phyloP scores from a whole-genome alignment of 2,329 filamentous ascomycete genomes.

The Pestalotiopsis fici region DNA sequence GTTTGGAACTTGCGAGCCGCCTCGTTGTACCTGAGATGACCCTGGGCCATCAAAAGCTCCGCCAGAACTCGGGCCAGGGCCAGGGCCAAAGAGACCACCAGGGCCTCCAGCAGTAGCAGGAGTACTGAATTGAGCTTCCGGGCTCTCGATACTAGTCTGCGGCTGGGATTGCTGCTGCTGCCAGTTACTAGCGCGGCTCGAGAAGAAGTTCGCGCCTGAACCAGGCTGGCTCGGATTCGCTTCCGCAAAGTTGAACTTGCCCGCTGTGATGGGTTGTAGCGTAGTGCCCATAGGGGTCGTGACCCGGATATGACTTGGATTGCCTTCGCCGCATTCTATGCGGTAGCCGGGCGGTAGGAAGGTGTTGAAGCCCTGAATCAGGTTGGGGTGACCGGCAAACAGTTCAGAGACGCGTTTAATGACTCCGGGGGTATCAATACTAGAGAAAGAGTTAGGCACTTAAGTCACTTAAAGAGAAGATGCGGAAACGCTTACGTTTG shows the following conservation, averaged over 20 bases:
- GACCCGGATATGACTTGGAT: slow-evolving; percentile 92
- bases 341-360: slow-evolving; percentile 94
- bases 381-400: slow-evolving; percentile 91
- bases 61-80: slow-evolving; percentile 29
- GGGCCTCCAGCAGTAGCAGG: slow-evolving; percentile 52
- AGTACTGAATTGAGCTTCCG: slow-evolving; percentile 62
- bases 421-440: slow-evolving; percentile 95
- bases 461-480: background rate
- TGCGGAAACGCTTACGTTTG: slow-evolving; percentile 68
- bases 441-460: slow-evolving; percentile 37
- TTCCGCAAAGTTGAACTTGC: slow-evolving; percentile 46
- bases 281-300: slow-evolving; percentile 98
- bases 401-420: slow-evolving; percentile 95
- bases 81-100: slow-evolving; percentile 46
- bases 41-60: slow-evolving; percentile 31
- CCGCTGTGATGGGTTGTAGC: slow-evolving; percentile 76
- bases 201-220: slow-evolving; percentile 45
- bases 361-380: slow-evolving; percentile 98
- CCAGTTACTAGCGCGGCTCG: slow-evolving; percentile 54
- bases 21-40: slow-evolving; percentile 28
- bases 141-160: slow-evolving; percentile 63
- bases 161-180: slow-evolving; percentile 49
- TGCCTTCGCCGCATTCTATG: slow-evolving; percentile 92
- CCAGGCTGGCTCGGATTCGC: slow-evolving; percentile 36
- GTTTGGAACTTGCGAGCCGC: slow-evolving; percentile 30